A percentile compares a stretch with the other conserved stretches of the same genome.
Conservation (phyloP, 2,329 filamentous ascomycete genomes). For the Curvularia hawaiiensis region DNA sequence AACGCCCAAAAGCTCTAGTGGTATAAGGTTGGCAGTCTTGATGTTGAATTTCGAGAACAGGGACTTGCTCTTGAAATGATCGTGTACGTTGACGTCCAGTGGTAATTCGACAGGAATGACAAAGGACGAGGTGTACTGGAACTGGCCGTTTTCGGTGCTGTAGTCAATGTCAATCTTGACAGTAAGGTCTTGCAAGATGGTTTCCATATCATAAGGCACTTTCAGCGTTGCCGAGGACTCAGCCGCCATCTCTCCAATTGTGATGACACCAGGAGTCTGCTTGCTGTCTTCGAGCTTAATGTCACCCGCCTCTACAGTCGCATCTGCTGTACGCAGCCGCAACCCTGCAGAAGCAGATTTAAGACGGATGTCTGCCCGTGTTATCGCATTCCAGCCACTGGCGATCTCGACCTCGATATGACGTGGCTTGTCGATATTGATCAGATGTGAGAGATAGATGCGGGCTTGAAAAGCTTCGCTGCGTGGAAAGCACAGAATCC, state of each 20-base stretch:
- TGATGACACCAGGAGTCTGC: constrained; percentile 53
- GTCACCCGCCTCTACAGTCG: constrained; percentile 50
- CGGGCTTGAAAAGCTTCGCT: constrained; percentile 70
- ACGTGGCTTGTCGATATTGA: constrained; percentile 80
- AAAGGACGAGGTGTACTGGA: constrained; percentile 66
- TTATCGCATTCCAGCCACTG: constrained; percentile 74
- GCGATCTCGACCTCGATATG: constrained; percentile 74
- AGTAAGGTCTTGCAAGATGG: constrained; percentile 71
- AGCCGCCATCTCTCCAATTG: constrained; percentile 51
- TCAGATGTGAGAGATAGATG: constrained; percentile 68
- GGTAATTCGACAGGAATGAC: constrained; percentile 76
- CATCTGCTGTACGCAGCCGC: constrained; percentile 60
- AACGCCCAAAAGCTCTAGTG: constrained; percentile 74
- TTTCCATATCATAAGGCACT: constrained; percentile 84
- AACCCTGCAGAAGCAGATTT: constrained; percentile 65
- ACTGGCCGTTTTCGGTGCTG: constrained; percentile 67
- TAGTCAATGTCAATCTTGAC: constrained; percentile 80
- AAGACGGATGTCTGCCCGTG: constrained; percentile 56
- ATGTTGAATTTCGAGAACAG: constrained; percentile 92
- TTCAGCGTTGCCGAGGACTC: constrained; percentile 62
- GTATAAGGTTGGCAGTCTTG: constrained; percentile 76
- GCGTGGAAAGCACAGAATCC: constrained; percentile 75
- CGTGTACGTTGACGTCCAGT: constrained; percentile 94
- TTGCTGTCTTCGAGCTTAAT: constrained; percentile 51
- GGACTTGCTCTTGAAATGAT: constrained; percentile 83